Conservation (phyloP, 2,329 filamentous ascomycete genomes). For the Trichoderma gracile region DNA sequence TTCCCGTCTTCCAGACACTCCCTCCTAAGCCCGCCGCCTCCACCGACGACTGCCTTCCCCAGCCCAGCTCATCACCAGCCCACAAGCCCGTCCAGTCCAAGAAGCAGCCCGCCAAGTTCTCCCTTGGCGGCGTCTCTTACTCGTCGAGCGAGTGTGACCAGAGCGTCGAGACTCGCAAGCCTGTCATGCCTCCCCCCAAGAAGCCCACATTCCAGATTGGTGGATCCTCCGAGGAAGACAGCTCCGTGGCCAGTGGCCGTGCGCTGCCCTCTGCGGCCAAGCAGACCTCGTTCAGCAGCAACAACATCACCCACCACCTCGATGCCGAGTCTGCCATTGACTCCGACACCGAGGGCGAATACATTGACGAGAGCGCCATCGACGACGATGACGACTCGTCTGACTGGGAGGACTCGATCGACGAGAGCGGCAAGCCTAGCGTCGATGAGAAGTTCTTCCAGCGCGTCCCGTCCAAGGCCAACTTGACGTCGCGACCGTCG, state of each 20-base stretch:
- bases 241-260: constrained; percentile 64
- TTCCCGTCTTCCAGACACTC: constrained; percentile 49
- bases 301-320: constrained; percentile 68
- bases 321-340: constrained; percentile 46
- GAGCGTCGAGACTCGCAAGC: constrained; percentile 49
- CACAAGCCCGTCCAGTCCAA: constrained; percentile 69
- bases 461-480: constrained; percentile 83
- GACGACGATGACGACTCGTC: constrained; percentile 67
- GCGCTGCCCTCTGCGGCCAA: constrained; percentile 52
- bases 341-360: constrained; percentile 55
- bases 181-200: constrained; percentile 35
- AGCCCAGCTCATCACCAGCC: constrained; percentile 56
- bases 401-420: constrained; percentile 67
- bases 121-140: constrained; percentile 78
- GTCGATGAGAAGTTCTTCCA: constrained; percentile 84
- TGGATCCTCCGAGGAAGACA: constrained; percentile 72
- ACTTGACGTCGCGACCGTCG: constrained; percentile 82
- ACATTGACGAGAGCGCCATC: constrained; percentile 81
- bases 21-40: constrained; percentile 50
- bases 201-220: constrained; percentile 55
- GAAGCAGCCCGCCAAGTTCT: constrained; percentile 63
- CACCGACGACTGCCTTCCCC: constrained; percentile 59
- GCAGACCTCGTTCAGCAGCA: constrained; percentile 77
- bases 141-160: constrained; percentile 64
- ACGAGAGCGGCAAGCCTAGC: constrained; percentile 80